Conservation (phyloP, 2,329 filamentous ascomycete genomes). For the Fusarium chaquense region DNA sequence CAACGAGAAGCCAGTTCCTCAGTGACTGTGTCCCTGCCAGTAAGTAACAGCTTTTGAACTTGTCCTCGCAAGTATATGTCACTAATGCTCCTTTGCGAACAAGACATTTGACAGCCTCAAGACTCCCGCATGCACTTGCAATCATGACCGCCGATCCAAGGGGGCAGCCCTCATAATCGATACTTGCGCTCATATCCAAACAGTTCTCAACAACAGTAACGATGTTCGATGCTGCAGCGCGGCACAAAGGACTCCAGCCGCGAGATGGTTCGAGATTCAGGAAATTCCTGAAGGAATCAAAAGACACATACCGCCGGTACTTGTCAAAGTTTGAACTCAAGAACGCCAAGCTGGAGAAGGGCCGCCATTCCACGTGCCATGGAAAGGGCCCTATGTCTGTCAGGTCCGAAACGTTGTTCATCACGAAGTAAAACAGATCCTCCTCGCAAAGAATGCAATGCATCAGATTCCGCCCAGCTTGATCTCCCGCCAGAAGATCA, state of each 20-base stretch:
- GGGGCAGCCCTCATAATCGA: conserved; percentile 19
- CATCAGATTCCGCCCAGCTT: neutral
- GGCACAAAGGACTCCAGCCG: conserved; percentile 29
- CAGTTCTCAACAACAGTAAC: conserved; percentile 12
- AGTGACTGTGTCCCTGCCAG: neutral
- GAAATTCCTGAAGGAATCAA: neutral
- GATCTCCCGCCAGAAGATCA: neutral
- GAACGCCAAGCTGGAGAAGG: neutral
- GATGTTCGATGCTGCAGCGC: neutral
- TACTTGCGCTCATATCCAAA: neutral
- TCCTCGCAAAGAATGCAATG: neutral
- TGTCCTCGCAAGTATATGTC: neutral
- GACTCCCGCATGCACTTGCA: conserved; percentile 16
- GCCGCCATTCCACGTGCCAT: conserved; percentile 13
- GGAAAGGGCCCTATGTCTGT: neutral
- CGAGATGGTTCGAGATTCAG: conserved; percentile 21
- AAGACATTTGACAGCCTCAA: conserved; percentile 8
- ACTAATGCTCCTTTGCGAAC: neutral
- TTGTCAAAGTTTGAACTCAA: neutral
- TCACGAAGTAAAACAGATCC: neutral
- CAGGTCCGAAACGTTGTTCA: neutral
- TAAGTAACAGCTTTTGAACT: neutral
- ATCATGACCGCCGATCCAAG: conserved; percentile 21
- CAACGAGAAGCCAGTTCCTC: neutral
- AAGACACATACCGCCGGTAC: neutral